phyloP scores from a whole-genome alignment of 305 asterid genomes.

The Petunia hybrid region DNA sequence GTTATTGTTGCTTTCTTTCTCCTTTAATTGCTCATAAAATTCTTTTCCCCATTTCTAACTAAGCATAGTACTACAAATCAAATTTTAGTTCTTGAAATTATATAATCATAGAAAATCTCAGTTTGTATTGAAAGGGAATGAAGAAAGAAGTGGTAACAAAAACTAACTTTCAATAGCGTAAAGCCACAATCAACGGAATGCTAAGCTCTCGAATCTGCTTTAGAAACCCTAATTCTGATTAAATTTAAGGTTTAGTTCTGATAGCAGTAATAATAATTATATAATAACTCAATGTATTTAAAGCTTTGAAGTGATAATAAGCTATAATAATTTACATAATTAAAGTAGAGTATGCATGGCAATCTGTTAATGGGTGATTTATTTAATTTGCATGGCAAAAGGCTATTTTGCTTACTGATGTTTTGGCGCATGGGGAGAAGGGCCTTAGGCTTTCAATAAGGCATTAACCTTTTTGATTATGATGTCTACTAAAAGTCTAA shows the following conservation, averaged over 20 bases:
- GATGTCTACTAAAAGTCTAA: background rate
- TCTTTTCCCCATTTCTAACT: no score
- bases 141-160: no score
- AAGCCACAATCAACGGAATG: no score
- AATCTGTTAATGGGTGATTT: background rate
- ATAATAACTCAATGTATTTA: background rate
- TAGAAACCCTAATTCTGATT: background rate
- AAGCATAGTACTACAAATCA: no score
- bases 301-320: conserved; percentile 8
- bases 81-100: no score
- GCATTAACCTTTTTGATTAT: background rate
- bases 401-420: background rate
- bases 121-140: no score
- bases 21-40: no score
- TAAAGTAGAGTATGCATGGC: conserved; percentile 26
- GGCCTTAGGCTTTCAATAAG: background rate
- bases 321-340: conserved; percentile 20
- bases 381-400: background rate
- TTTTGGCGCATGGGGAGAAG: background rate
- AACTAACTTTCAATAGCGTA: no score
- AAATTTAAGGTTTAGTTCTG: background rate
- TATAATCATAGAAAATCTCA: no score
- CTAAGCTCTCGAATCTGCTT: background rate
- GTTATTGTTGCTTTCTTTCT: no score
- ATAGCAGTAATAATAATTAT: background rate